Evolutionary conservation across 495 filamentous ascomycete species (phyloP), one percentile per base, ranked within the genome.

Genomic region (Trichoderma orchidacearum): DNA sequence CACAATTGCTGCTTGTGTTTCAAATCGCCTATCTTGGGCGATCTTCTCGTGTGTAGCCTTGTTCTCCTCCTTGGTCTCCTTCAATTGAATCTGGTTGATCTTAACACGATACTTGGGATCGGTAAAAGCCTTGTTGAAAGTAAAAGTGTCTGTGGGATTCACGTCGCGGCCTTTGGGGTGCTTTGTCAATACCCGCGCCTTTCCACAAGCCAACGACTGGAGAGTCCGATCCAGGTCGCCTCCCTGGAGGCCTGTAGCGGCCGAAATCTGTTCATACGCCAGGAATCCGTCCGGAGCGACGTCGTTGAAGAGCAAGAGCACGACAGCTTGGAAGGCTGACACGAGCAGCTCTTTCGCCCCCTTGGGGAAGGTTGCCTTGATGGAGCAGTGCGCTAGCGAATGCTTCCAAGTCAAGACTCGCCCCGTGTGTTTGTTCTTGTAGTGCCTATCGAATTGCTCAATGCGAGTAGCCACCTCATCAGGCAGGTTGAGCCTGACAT

Each of bases 1-100:
- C 59, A 96, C 93, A 60, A 99, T 92, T 1, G 94, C 94, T 13
- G 93, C 94, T 68, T 99, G 94, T 0, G 89, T 95, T 75, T 99
- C 93, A 60, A 89, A 95, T 63, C 95, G 87, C 25, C 93, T 76
- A 63, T 99, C 94, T 29, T 85, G 85, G 2, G 85, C 85, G 0
- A 97, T 90, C 3, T 87, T 77, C 70, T 95, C 85, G 66, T 96
- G 89, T 2, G 90, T 97, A 62, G 85, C 87, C 68, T 90, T 85
- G 67, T 96, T 95, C 73, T 99, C 93, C 60, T 77, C 72, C 53
- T 71, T 73, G 1, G 94, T 97, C 72, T 97, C 94, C 67, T 91
- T 92, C 51, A 96, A 78, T 70, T 99, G 94, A 58, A 99, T 89
- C 70, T 94, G 89, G 71, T 97, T 98, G 75, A 97, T 96, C 75